Conservation (phyloP, 2,329 filamentous ascomycete species). For the Blumeria graminis region DNA sequence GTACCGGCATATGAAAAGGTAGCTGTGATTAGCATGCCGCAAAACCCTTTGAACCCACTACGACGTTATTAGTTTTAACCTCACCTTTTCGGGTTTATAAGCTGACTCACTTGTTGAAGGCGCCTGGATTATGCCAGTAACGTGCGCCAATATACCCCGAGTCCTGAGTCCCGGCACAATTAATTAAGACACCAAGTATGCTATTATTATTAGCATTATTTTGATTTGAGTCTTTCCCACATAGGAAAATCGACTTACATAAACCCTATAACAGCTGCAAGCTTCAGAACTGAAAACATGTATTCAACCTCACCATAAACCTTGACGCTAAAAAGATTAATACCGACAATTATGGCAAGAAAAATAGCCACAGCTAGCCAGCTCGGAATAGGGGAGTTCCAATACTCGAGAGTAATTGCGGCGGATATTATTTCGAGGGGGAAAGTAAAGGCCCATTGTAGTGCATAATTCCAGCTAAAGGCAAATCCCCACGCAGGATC, state of each 20-base stretch:
- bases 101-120: constrained; percentile 35
- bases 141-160: constrained; percentile 58
- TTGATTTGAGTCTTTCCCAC: background rate
- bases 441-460: constrained; percentile 67
- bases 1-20: constrained; percentile 60
- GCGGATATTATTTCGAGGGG: constrained; percentile 74
- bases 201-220: constrained; percentile 19
- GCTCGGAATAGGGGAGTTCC: constrained; percentile 49
- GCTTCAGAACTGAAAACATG: constrained; percentile 66
- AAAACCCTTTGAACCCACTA: constrained; percentile 52
- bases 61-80: background rate
- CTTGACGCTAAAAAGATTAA: constrained; percentile 74
- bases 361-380: constrained; percentile 72
- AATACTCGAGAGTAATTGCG: constrained; percentile 62
- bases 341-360: constrained; percentile 45
- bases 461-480: constrained; percentile 83
- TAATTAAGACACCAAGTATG: constrained; percentile 65
- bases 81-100: background rate
- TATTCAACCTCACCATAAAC: constrained; percentile 83
- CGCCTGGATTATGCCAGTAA: constrained; percentile 57
- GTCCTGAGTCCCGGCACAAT: constrained; percentile 54
- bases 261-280: constrained; percentile 69
- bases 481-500: constrained; percentile 90
- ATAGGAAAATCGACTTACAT: constrained; percentile 31
- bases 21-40: constrained; percentile 51